Evolutionary conservation across 257 asterid genomes (phyloP).

Genomic region (Solanum sejunctum): DNA sequence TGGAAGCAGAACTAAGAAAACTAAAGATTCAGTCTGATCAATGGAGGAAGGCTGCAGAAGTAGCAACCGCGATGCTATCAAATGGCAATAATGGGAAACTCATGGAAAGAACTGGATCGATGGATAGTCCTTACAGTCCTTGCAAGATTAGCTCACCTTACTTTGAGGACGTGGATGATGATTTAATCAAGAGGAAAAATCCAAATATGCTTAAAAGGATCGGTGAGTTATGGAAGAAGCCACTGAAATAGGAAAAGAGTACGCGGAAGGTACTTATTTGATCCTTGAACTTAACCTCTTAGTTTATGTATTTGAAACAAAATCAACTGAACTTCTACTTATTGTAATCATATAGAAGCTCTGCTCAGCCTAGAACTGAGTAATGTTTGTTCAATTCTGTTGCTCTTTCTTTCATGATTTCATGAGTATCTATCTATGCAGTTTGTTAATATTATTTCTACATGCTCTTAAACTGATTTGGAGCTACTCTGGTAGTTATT

Average conservation of each 20-base stretch:
- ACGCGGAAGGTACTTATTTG: not conserved
- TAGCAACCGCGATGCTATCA: slow-evolving; percentile 78
- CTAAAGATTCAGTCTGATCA: slow-evolving; percentile 86
- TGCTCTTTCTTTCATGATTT: not conserved
- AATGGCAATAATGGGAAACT: slow-evolving; percentile 57
- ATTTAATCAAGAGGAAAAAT: slow-evolving; percentile 60
- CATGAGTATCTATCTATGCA: not conserved
- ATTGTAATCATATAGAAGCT: not conserved
- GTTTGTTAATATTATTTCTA: not conserved
- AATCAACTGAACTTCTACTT: not conserved
- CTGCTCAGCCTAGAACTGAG: not conserved
- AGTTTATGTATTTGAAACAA: not conserved
- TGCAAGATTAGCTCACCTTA: slow-evolving; percentile 51
- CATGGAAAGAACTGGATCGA: slow-evolving; percentile 65
- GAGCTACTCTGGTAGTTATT: not conserved
- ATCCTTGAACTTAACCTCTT: not conserved
- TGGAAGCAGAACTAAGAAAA: slow-evolving; percentile 72
- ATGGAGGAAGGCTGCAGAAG: slow-evolving; percentile 99
- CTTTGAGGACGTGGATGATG: slow-evolving; percentile 61
- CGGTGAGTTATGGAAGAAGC: slow-evolving; percentile 86
- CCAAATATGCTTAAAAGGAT: slow-evolving; percentile 67
- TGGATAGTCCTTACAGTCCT: slow-evolving; percentile 49
- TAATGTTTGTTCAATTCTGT: not conserved
- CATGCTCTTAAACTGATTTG: not conserved
- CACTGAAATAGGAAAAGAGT: slow-evolving; percentile 31